These are phyloP conservation scores for Trichoderma asperelloides DNA, from an alignment of 495 filamentous ascomycete genomes.

Conservation along the genomic window DNA sequence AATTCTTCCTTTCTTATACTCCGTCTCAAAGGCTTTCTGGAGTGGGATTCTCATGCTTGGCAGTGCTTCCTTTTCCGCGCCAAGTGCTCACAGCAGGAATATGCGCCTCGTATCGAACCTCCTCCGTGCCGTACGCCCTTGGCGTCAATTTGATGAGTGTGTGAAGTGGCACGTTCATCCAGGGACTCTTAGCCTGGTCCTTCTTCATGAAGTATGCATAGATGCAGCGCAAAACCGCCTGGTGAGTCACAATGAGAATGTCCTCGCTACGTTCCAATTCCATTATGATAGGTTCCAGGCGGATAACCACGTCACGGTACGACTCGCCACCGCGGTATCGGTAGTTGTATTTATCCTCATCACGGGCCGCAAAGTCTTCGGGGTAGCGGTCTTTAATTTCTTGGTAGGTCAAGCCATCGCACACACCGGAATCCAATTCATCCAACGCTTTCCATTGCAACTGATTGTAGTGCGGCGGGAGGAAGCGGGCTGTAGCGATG, in stretches of 20 bases:
- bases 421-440: slow-evolving; percentile 92
- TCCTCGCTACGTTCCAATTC: slow-evolving; percentile 92
- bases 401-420: slow-evolving; percentile 88
- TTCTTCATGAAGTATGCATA: slow-evolving; percentile 99
- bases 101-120: slow-evolving; percentile 76
- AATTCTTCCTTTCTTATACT: not conserved
- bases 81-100: slow-evolving; percentile 94
- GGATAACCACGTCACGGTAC: slow-evolving; percentile 95
- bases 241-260: slow-evolving; percentile 95
- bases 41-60: slow-evolving; percentile 52
- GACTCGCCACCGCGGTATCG: slow-evolving; percentile 94
- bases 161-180: slow-evolving; percentile 87
- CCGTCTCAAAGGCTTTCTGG: slow-evolving; percentile 21
- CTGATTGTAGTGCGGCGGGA: slow-evolving; percentile 71
- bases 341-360: slow-evolving; percentile 98
- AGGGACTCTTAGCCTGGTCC: slow-evolving; percentile 84
- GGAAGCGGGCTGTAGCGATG: slow-evolving; percentile 77
- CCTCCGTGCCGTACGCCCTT: slow-evolving; percentile 83
- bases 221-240: slow-evolving; percentile 92
- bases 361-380: slow-evolving; percentile 86
- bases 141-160: slow-evolving; percentile 94
- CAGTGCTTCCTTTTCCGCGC: slow-evolving; percentile 81
- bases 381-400: slow-evolving; percentile 86
- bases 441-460: slow-evolving; percentile 98
- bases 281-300: slow-evolving; percentile 98